Base-by-base conservation (phyloP, 2,329 filamentous ascomycete genomes). In the Corynespora cassiicola region DNA sequence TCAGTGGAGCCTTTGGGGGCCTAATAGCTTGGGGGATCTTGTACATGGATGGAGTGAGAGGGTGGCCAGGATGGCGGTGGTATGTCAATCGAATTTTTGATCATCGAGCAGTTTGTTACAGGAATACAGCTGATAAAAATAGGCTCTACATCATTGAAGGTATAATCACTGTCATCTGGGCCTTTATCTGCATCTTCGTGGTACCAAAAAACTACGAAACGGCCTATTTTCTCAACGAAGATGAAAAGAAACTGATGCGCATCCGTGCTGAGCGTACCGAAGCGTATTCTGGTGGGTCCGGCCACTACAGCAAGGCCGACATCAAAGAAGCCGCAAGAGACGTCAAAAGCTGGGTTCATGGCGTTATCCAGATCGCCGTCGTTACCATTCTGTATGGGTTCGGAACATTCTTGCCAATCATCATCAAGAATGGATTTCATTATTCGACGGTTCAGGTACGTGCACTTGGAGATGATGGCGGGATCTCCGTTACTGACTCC, bases 351-450 rank as follows among this genome's bases (percentile, higher is more conserved):
- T 66, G 61, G 62, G 11, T 58, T 2, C 62, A 65, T 31, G 65
- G 63, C 5, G 27, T 63, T 8, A 67, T 67, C 11, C 70, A 73
- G 34, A 71, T 74, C 39, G 59, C 55, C 7, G 63, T 67, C 4
- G 65, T 71, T 7, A 70, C 68, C 0, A 66, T 71, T 9, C 42
- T 71, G 7, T 72, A 71, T 28, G 67, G 68, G 6, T 72, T 72
- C 24, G 63, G 69, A 3, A 72, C 69, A 0, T 73, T 73, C 31
- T 47, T 73, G 2, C 70, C 70, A 0, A 70, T 72, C 31, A 72
- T 73, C 31, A 71, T 72, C 30, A 65, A 66, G 14, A 61, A 71
- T 12, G 59, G 62, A 2, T 71, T 73, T 39, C 54, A 67, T 15
- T 71, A 68, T 36, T 66, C 66, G 1, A 67, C 66, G 1, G 56